Conservation (phyloP, 1,139 yeast genomes). For the Saccharomyces hybrid region DNA sequence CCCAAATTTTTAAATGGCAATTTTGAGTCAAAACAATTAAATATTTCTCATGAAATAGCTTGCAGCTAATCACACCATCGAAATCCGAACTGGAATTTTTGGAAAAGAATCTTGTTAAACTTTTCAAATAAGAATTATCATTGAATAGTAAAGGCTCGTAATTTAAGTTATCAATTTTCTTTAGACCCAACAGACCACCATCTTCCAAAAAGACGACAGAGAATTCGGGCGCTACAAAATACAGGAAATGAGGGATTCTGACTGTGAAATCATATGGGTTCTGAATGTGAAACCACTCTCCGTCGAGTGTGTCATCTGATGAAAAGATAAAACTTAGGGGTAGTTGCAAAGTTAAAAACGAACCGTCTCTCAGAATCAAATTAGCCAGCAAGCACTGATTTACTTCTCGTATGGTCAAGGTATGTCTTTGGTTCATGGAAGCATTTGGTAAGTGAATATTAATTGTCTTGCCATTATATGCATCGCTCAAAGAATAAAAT, state of each 20-base stretch:
- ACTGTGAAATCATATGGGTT: slow-evolving; percentile 72
- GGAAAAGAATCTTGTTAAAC: slow-evolving; percentile 31
- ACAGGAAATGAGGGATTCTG: slow-evolving; percentile 52
- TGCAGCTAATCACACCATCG: slow-evolving; percentile 24
- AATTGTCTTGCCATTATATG: slow-evolving; percentile 18
- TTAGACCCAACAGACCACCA: slow-evolving; percentile 59
- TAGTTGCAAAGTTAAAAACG: slow-evolving; percentile 32
- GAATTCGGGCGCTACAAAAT: slow-evolving; percentile 39
- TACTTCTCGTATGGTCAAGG: slow-evolving; percentile 14
- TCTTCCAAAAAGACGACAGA: slow-evolving; percentile 57
- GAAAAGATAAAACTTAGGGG: slow-evolving; percentile 25
- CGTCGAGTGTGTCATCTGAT: slow-evolving; percentile 12
- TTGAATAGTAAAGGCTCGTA: slow-evolving; percentile 48
- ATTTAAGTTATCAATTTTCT: slow-evolving; percentile 35
- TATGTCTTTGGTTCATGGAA: slow-evolving; percentile 23
- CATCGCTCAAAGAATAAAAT: slow-evolving; percentile 20
- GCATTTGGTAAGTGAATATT: slow-evolving; percentile 22
- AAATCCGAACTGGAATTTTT: slow-evolving; percentile 10
- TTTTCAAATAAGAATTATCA: slow-evolving; percentile 47
- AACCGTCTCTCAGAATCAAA: slow-evolving; percentile 29
- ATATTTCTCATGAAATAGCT: slow-evolving; percentile 16
- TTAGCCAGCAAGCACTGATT: slow-evolving; percentile 16
- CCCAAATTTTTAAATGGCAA: slow-evolving; percentile 48
- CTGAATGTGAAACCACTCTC: slow-evolving; percentile 55
- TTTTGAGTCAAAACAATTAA: slow-evolving; percentile 26